phyloP scores from a whole-genome alignment of 768 basidiomycete species.

The Imleria badia region DNA sequence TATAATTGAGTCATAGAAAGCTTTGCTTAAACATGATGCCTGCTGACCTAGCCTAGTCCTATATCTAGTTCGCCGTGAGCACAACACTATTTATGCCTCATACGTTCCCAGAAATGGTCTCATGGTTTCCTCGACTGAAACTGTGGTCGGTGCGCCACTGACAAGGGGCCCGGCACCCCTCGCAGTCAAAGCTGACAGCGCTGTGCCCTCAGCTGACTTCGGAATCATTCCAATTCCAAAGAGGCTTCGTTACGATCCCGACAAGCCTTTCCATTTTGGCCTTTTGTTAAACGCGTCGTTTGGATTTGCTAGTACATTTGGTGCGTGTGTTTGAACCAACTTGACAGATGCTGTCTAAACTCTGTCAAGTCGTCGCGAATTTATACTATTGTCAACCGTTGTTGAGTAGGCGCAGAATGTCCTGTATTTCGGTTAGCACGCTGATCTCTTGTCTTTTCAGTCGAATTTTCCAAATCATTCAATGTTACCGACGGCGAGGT shows the following conservation, averaged over 20 bases:
- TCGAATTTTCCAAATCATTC: constrained; percentile 40
- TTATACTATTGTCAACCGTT: constrained; percentile 84
- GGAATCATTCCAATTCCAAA: constrained; percentile 64
- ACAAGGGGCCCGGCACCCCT: not conserved
- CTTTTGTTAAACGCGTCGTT: constrained; percentile 55
- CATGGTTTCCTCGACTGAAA: constrained; percentile 18
- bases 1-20: too few species aligned
- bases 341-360: not conserved
- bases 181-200: not conserved
- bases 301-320: constrained; percentile 57
- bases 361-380: constrained; percentile 58
- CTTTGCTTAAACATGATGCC: too few species aligned
- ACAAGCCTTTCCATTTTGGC: constrained; percentile 52
- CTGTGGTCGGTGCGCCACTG: not conserved
- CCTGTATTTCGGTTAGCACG: too few species aligned
- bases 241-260: constrained; percentile 50
- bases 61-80: not conserved
- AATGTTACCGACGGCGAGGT: constrained; percentile 37
- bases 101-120: not conserved
- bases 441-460: constrained; percentile 13
- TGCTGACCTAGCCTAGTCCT: too few species aligned
- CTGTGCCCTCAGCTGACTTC: constrained; percentile 44
- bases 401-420: constrained; percentile 47
- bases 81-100: constrained; percentile 15
- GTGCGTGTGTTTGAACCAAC: constrained; percentile 14